Base-by-base conservation (phyloP, 257 asterid species). In the Gentiana dahurica region DNA sequence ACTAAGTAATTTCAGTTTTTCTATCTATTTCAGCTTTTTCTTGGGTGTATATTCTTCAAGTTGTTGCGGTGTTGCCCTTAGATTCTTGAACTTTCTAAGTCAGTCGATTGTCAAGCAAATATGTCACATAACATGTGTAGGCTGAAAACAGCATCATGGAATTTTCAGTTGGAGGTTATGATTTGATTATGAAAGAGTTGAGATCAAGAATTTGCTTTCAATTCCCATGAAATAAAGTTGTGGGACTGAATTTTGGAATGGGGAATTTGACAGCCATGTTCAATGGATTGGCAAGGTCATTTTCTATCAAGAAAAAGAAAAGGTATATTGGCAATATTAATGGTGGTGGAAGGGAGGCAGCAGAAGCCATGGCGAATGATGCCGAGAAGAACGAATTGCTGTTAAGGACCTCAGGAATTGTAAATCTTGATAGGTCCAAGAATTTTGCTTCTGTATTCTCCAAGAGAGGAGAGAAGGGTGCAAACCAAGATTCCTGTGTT, bases 191-290 rank as follows among this genome's bases (percentile, higher is more conserved):
- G 15, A 8, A 49, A 24, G 7, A 12, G 10, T 45, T 54, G 39
- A 44, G 60, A 53, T 53, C 45, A 13, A 53, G 49, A 54, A 34
- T 12, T 62, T n/a, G 13, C 33, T 2, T 44, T 55, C n/a, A n/a
- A 36, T 15, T 55, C 37, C 34, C 59, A 55, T 33, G 34, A 34
- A 3, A 11, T 55, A 52, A 34, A 59, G 53, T 43, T 59, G 35
- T 57, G n/a, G 36, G 33, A 38, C 34, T 8, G 4, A 38, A 24
- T 58, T 49, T 32, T 9, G 62, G 48, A 15, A 92, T 92, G 99
- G 94, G 89, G 69, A 90, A 82, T 49, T 68, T 92, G 5, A 77
- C 97, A 50, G 75, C 95, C 48, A 92, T 92, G 97, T 83, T 92
- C 62, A 85, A 82, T 66, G 97, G 89, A 52, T 72, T 92, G 51